Conservation (phyloP, 345 rosid species). For the Fremontodendron californicum region DNA sequence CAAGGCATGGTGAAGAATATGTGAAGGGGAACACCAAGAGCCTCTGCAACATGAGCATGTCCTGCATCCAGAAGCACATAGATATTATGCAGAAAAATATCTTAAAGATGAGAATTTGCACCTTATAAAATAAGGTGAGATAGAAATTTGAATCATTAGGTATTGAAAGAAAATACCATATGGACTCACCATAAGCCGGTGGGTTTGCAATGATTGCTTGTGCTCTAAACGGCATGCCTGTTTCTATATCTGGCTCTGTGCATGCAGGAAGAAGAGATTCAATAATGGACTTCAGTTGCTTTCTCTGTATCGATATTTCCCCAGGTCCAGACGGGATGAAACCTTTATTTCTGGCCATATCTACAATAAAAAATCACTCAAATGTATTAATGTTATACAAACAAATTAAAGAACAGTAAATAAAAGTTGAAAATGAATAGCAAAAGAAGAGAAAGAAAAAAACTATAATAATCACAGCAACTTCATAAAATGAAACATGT, state of each 20-base stretch:
- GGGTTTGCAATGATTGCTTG: constrained; percentile 99
- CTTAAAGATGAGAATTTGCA: not conserved
- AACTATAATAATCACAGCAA: not conserved
- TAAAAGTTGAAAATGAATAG: not conserved
- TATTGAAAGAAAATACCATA: constrained; percentile 9
- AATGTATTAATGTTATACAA: not conserved
- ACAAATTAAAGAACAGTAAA: not conserved
- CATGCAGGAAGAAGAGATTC: constrained; percentile 97
- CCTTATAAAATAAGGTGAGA: not conserved
- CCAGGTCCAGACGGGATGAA: constrained; percentile 92
- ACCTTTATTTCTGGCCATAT: constrained; percentile 98
- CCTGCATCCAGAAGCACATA: constrained; percentile 47
- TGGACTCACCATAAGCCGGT: constrained; percentile 80
- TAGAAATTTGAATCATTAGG: not conserved
- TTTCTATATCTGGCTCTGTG: constrained; percentile 77
- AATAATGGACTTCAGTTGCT: constrained; percentile 88
- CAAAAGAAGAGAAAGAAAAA: constrained; percentile 9
- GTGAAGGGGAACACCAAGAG: constrained; percentile 94
- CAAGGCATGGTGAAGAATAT: constrained; percentile 99
- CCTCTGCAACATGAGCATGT: constrained; percentile 96
- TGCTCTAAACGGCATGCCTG: constrained; percentile 70
- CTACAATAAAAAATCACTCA: constrained; percentile 31
- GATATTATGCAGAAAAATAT: constrained; percentile 1
- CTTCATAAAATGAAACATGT: not conserved
- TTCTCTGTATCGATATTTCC: constrained; percentile 83